A percentile compares a stretch with the other conserved stretches of the same genome.
Evolutionary conservation across 768 basidiomycete species (phyloP).

Genomic region (Hericium erinaceus): DNA sequence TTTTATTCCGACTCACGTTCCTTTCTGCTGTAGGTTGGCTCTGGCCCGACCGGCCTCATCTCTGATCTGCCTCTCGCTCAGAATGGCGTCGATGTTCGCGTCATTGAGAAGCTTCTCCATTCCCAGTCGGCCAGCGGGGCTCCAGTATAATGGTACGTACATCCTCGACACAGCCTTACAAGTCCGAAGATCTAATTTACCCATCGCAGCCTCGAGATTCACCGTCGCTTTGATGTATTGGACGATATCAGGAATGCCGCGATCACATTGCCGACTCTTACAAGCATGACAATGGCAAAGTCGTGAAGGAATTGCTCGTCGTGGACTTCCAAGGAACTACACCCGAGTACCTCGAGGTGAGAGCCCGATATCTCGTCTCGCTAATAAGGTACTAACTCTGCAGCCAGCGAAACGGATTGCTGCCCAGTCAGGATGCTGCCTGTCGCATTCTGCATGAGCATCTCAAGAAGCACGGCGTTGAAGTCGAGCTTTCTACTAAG

Average conservation of each 20-base stretch:
- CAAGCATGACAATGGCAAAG: neutral
- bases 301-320: neutral
- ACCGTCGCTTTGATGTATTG: neutral
- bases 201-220: neutral
- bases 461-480: neutral
- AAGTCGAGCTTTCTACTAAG: neutral
- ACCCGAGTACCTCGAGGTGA: neutral
- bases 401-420: neutral
- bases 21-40: neutral
- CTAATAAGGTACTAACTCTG: neutral
- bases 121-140: neutral
- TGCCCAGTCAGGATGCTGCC: neutral
- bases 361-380: neutral
- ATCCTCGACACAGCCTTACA: neutral
- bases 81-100: constrained; percentile 3
- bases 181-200: neutral
- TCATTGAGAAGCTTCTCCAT: constrained; percentile 1
- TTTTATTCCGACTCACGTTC: neutral
- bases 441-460: neutral
- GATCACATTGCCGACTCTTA: neutral
- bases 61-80: neutral
- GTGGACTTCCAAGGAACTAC: neutral
- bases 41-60: constrained; percentile 1
- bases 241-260: neutral
- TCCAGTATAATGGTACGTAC: neutral